phyloP scores from a whole-genome alignment of 2,329 filamentous ascomycete genomes.

The Fusarium redolens region DNA sequence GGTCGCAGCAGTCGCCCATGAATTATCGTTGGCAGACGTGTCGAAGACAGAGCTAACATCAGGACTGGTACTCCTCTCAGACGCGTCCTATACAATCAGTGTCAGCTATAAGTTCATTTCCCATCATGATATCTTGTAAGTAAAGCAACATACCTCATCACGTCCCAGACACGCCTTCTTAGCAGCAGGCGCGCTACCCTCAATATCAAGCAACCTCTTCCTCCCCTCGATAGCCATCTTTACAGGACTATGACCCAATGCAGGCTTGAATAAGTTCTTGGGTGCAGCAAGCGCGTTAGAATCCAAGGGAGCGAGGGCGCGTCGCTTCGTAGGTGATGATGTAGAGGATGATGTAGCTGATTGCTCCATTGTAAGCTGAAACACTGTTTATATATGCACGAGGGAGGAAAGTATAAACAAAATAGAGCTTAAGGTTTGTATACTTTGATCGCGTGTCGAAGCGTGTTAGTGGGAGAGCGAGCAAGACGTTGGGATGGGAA shows the following conservation, averaged over 20 bases:
- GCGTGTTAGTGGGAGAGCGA: conserved; percentile 29
- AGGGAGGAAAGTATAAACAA: background rate
- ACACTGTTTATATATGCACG: background rate
- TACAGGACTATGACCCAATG: conserved; percentile 39
- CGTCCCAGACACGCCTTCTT: conserved; percentile 52
- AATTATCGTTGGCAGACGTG: conserved; percentile 58
- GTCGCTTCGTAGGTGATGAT: conserved; percentile 58
- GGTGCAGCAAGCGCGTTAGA: conserved; percentile 55
- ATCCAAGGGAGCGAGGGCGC: conserved; percentile 61
- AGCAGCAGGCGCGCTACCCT: conserved; percentile 38
- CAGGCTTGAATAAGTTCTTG: conserved; percentile 41
- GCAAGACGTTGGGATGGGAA: conserved; percentile 14
- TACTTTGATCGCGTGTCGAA: conserved; percentile 10
- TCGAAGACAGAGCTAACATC: conserved; percentile 64
- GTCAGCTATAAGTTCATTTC: conserved; percentile 3
- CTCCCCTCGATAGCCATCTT: conserved; percentile 44
- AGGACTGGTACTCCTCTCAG: conserved; percentile 51
- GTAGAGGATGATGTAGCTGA: conserved; percentile 28
- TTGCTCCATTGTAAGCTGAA: conserved; percentile 37
- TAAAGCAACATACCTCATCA: conserved; percentile 44
- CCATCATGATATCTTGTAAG: background rate
- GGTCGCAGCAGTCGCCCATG: conserved; percentile 62
- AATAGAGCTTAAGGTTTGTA: background rate
- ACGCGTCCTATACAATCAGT: conserved; percentile 36
- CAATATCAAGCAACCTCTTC: conserved; percentile 43